A percentile compares a stretch with the other conserved stretches of the same genome.
Evolutionary conservation across 2,329 filamentous ascomycete species (phyloP).

Genomic region (Grosmannia penicillata): DNA sequence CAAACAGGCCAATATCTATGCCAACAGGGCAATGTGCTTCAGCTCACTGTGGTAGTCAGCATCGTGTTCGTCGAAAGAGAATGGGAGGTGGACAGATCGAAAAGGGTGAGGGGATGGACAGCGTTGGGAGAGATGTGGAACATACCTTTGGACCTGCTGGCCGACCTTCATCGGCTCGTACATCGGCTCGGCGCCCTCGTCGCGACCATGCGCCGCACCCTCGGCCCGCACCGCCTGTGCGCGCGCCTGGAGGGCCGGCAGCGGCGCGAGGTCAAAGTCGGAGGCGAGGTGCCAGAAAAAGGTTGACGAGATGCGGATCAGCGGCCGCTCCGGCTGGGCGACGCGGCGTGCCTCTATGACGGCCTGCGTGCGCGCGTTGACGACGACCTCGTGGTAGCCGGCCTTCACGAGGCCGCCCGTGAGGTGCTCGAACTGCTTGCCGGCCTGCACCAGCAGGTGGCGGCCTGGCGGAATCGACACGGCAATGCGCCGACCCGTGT

Average conservation of each 20-base stretch:
- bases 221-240: conserved; percentile 29
- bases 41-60: conserved; percentile 22
- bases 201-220: conserved; percentile 32
- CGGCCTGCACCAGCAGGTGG: conserved; percentile 45
- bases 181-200: conserved; percentile 34
- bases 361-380: conserved; percentile 35
- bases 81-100: not conserved
- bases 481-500: conserved; percentile 42
- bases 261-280: conserved; percentile 38
- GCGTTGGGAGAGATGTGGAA: no score
- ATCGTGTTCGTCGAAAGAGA: not conserved
- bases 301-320: conserved; percentile 43
- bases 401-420: conserved; percentile 47
- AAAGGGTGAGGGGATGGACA: no score
- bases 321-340: conserved; percentile 31
- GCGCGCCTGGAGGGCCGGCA: conserved; percentile 29
- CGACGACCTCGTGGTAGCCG: conserved; percentile 46
- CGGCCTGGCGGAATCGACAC: conserved; percentile 43
- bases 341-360: conserved; percentile 27
- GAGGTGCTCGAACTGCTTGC: conserved; percentile 47
- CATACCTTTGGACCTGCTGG: conserved; percentile 40
- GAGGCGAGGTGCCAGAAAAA: conserved; percentile 46
- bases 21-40: conserved; percentile 38
- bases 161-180: conserved; percentile 44
- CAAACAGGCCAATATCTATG: conserved; percentile 12